Percentiles rank a stretch among this genome's conserved stretches.
These are phyloP conservation scores for Trichoderma guizhouense DNA, from an alignment of 2,329 filamentous ascomycete species.

Conservation along the genomic window DNA sequence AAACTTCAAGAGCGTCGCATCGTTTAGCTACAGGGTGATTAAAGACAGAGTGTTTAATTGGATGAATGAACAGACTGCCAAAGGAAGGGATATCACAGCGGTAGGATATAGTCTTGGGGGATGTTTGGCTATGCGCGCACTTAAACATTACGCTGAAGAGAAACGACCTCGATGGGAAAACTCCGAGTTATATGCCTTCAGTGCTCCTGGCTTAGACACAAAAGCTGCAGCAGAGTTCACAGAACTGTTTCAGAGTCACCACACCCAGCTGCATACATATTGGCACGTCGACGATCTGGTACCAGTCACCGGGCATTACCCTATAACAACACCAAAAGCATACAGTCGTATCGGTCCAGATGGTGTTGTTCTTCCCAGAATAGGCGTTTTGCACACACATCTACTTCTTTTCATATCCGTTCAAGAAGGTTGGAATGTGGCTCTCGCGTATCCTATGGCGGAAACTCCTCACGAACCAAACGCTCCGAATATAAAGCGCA, in stretches of 20 bases:
- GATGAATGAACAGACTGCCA: not conserved
- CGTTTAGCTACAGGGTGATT: not conserved
- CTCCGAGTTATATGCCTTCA: not conserved
- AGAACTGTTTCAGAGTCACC: fast-evolving
- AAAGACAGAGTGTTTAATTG: not conserved
- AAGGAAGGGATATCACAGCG: not conserved
- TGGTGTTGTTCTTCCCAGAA: not conserved
- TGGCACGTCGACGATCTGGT: not conserved
- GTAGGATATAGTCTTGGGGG: not conserved
- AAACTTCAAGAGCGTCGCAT: not conserved
- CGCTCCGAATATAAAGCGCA: not conserved
- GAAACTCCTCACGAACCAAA: not conserved
- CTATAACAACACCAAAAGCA: not conserved
- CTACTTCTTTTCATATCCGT: not conserved
- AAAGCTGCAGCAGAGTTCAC: not conserved
- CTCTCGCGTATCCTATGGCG: not conserved
- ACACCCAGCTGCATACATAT: not conserved
- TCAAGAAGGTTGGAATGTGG: not conserved
- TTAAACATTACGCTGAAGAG: not conserved
- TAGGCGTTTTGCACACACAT: not conserved
- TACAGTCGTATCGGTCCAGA: not conserved
- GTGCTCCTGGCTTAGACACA: not conserved
- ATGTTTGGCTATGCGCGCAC: not conserved
- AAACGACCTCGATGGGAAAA: not conserved
- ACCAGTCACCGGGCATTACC: not conserved